phyloP scores from a whole-genome alignment of 345 rosid species.

The Pistacia vera region DNA sequence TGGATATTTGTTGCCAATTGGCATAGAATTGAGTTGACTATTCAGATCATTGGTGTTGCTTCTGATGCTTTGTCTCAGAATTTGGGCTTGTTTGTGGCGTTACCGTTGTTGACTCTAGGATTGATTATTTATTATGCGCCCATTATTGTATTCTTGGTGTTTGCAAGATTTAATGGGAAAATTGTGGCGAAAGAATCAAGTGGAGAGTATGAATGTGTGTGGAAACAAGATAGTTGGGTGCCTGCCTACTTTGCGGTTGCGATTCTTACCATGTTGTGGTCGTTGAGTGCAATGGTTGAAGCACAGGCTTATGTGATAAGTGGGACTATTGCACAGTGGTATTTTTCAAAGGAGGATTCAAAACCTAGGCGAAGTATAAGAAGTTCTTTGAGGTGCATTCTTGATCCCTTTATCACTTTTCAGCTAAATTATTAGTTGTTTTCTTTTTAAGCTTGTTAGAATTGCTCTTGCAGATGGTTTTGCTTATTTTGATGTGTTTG shows the following conservation, averaged over 20 bases:
- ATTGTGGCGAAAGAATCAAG: conserved; percentile 56
- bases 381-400: conserved; percentile 73
- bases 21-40: conserved; percentile 80
- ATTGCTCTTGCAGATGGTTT: neutral
- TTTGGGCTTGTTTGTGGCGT: conserved; percentile 61
- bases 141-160: conserved; percentile 78
- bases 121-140: conserved; percentile 69
- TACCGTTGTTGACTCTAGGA: conserved; percentile 64
- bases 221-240: conserved; percentile 96
- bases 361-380: conserved; percentile 66
- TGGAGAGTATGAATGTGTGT: conserved; percentile 63
- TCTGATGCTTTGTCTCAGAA: conserved; percentile 80
- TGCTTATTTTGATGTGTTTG: neutral
- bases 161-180: conserved; percentile 72
- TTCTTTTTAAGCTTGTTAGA: neutral
- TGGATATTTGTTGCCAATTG: conserved; percentile 86
- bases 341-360: conserved; percentile 74
- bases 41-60: conserved; percentile 71
- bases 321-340: conserved; percentile 87
- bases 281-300: conserved; percentile 73
- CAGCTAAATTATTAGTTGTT: neutral
- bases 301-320: conserved; percentile 89
- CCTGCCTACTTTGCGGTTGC: conserved; percentile 84
- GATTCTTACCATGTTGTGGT: conserved; percentile 87
- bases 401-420: conserved; percentile 7